A percentile compares a stretch with the other conserved stretches of the same genome.
These are phyloP conservation scores for Silene conica DNA, from an alignment of 148 eudicot genomes.

Conservation along the genomic window DNA sequence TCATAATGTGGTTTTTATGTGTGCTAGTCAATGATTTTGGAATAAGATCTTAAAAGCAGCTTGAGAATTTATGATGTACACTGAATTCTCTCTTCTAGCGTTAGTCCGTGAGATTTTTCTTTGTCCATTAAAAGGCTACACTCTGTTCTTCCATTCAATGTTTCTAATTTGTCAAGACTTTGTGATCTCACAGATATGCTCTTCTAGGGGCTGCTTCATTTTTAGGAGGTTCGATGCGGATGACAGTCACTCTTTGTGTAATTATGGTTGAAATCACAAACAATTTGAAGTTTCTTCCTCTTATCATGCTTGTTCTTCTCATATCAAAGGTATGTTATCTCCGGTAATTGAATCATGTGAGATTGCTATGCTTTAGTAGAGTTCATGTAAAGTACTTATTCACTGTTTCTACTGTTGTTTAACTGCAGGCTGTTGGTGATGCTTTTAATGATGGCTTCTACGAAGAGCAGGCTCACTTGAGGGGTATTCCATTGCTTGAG, in stretches of 20 bases:
- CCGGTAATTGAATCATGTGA: slow-evolving; percentile 1
- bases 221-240: slow-evolving; percentile 98
- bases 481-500: slow-evolving; percentile 84
- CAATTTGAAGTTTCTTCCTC: slow-evolving; percentile 89
- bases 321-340: slow-evolving; percentile 71
- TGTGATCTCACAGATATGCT: slow-evolving; percentile 63
- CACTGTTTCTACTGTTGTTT: slow-evolving; percentile 5
- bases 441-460: slow-evolving; percentile 96
- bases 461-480: slow-evolving; percentile 92
- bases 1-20: not conserved
- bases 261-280: slow-evolving; percentile 99
- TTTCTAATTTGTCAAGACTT: not conserved
- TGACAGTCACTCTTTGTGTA: slow-evolving; percentile 96
- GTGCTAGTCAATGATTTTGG: not conserved
- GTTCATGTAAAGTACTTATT: not conserved
- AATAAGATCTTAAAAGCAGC: not conserved
- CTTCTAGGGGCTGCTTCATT: slow-evolving; percentile 97
- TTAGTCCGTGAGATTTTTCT: not conserved
- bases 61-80: not conserved
- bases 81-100: not conserved
- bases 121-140: not conserved
- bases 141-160: not conserved
- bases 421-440: slow-evolving; percentile 93
- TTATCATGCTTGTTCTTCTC: slow-evolving; percentile 97
- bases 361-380: slow-evolving; percentile 1